Base-by-base conservation (phyloP, 495 filamentous ascomycete genomes). In the Neohortaea acidophila region DNA sequence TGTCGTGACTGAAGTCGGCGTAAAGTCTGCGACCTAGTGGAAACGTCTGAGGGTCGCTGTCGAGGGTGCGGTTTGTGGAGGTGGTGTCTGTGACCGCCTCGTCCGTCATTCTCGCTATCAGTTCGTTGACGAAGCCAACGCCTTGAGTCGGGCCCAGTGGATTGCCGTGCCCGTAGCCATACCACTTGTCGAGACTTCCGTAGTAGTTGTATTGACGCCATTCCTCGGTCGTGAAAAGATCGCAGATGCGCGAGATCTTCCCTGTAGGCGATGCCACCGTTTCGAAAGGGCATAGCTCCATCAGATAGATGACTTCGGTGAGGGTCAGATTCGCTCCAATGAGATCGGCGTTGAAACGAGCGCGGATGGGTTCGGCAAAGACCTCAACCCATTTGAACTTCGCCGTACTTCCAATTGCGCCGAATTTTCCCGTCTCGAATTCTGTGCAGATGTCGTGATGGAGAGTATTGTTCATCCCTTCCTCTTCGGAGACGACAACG, bases 1-100 rank as follows among this genome's bases (percentile, higher is more conserved):
- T 91, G 57, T 93, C 84, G 51, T 93, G 84, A 15, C 74, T 77
- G 52, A 93, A 91, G 57, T 93, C 84, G 0, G 81, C 83, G 43
- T 84, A 93, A 3, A 89, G 55, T 4, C 42, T 58, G 13, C 60
- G 56, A 28, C 71, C 64, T 7, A 89, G 53, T 0, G 84, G 82
- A 50, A 91, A 93, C 0, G 77, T 81, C 9, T 41, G 44, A 2
- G 58, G 51, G 26, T 67, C 58, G 2, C 48, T 56, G 47, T 89
- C 79, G 0, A 91, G 64, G 0, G 84, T 87, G 10, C 54, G 60
- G 47, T 93, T 91, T 6, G 72, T 77, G 38, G 63, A 70, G 2
- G 81, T 87, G 10, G 34, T 27, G 49, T 87, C 80, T 0, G 61
- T 49, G n/a, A 89, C 78, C 0, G 78, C 67, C 14, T 59, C 51